phyloP scores from a whole-genome alignment of 1,284 basidiomycete species.

The Leccinum pachyderme region DNA sequence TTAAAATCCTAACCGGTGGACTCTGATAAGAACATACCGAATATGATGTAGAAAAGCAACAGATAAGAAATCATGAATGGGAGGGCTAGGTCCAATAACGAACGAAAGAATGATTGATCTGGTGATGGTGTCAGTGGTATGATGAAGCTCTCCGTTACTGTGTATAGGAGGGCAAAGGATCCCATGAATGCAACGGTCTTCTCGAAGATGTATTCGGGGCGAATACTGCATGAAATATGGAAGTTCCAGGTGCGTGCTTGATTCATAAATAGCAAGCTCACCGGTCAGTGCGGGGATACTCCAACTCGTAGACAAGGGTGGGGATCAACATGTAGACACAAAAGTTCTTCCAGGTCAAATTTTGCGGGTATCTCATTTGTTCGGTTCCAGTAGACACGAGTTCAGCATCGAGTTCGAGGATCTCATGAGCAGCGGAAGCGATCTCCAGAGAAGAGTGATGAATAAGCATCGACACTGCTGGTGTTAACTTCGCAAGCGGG shows the following conservation, averaged over 20 bases:
- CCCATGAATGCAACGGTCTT: conserved; percentile 95
- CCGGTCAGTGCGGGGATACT: conserved; percentile 89
- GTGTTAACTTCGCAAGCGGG: not conserved
- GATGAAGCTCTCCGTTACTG: conserved; percentile 93
- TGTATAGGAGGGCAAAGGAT: conserved; percentile 90
- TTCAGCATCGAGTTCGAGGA: conserved; percentile 77
- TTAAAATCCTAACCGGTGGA: conserved; percentile 1
- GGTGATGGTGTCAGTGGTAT: conserved; percentile 74
- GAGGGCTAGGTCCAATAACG: conserved; percentile 83
- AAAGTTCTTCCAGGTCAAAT: conserved; percentile 84
- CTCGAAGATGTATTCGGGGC: conserved; percentile 90
- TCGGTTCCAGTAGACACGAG: conserved; percentile 69
- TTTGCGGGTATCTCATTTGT: conserved; percentile 79
- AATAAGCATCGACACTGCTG: conserved; percentile 56
- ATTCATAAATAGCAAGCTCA: conserved; percentile 35
- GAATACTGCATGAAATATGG: conserved; percentile 53
- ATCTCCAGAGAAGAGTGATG: conserved; percentile 74
- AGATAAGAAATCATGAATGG: conserved; percentile 91
- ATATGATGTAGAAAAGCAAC: conserved; percentile 81
- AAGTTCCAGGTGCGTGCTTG: not conserved
- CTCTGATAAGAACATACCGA: conserved; percentile 46
- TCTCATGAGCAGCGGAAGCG: conserved; percentile 70
- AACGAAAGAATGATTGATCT: conserved; percentile 73
- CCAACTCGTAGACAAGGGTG: conserved; percentile 93
- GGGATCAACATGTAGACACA: conserved; percentile 88